These are phyloP conservation scores for Suillus placidus DNA, from an alignment of 768 basidiomycete genomes.

Conservation along the genomic window DNA sequence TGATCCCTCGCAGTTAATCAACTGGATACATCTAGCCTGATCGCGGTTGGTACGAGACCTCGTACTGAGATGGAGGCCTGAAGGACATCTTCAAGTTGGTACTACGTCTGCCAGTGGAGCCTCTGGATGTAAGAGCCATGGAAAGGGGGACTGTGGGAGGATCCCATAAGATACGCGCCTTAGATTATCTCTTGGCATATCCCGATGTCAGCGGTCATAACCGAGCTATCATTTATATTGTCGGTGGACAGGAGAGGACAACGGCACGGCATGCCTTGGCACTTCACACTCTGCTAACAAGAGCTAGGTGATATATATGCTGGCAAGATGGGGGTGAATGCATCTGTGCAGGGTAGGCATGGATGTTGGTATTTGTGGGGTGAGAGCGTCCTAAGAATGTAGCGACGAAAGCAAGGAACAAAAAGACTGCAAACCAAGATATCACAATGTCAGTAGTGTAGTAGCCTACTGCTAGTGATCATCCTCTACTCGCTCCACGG, in stretches of 20 bases:
- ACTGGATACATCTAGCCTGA: not conserved
- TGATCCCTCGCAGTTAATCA: not conserved
- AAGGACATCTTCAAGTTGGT: not conserved
- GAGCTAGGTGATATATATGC: conserved; percentile 27
- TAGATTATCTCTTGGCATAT: not conserved
- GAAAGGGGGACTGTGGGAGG: not conserved
- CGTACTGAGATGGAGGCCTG: not conserved
- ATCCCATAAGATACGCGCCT: not conserved
- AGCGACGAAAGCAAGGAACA: conserved; percentile 15
- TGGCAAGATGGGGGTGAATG: not conserved
- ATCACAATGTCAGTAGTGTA: conserved; percentile 35
- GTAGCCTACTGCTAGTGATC: conserved; percentile 40
- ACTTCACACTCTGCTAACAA: conserved; percentile 14
- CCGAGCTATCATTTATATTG: not conserved
- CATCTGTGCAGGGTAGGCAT: conserved; percentile 16
- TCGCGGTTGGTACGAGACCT: not conserved
- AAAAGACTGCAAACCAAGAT: conserved; percentile 13
- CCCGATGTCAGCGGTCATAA: not conserved
- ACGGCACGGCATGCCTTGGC: not conserved
- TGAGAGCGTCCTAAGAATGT: conserved; percentile 14
- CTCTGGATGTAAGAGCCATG: not conserved
- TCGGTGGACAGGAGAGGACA: not conserved
- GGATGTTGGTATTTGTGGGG: conserved; percentile 3
- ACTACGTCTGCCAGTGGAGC: not conserved
- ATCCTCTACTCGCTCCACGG: conserved; percentile 81